Evolutionary conservation across 2,329 filamentous ascomycete genomes (phyloP), one percentile per base, ranked within the genome.

Genomic region (Phialemoniopsis sp.): DNA sequence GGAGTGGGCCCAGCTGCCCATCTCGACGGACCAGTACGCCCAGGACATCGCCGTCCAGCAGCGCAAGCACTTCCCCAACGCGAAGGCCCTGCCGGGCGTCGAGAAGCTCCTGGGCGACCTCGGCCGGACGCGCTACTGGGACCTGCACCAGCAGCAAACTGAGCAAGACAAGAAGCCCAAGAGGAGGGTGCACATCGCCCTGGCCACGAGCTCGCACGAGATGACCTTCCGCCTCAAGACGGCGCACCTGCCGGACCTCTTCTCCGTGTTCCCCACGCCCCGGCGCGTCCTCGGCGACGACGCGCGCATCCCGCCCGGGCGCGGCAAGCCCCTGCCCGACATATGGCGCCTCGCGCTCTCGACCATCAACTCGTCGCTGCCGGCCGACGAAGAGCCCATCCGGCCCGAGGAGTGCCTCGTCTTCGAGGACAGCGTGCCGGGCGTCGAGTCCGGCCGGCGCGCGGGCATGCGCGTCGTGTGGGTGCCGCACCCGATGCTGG

Each of bases 391-490:
- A 37, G 67, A 73, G 47, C 67, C 76, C 43, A 83, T 98, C 46
- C 71, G 58, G 39, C 89, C 89, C 0, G 85, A 87, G 49, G 91
- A 97, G 63, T 97, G 93, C 58, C 72, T 98, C 13, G 93, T 97
- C 0, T 97, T 98, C 54, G 93, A 98, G 65, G 93, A 98, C 62
- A 88, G 85, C 34, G 90, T 97, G 2, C 88, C 89, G 0, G 93
- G 93, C 4, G 89, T 96, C 3, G 93, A 98, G 65, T 81, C 89
- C 3, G 93, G 89, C 5, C 73, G 93, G 38, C 79, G 93, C 48
- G 93, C 93, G 0, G 91, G 91, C 0, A 97, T 97, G 91, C 81
- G 91, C 49, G 89, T 94, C 12, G 73, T 95, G 2, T 98, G 93
- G 93, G 85, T 81, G 51, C 93, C 93, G 17, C 89, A 97, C 63